These are phyloP conservation scores for Talaromyces sp. DNA, from an alignment of 2,329 filamentous ascomycete genomes.

Conservation along the genomic window DNA sequence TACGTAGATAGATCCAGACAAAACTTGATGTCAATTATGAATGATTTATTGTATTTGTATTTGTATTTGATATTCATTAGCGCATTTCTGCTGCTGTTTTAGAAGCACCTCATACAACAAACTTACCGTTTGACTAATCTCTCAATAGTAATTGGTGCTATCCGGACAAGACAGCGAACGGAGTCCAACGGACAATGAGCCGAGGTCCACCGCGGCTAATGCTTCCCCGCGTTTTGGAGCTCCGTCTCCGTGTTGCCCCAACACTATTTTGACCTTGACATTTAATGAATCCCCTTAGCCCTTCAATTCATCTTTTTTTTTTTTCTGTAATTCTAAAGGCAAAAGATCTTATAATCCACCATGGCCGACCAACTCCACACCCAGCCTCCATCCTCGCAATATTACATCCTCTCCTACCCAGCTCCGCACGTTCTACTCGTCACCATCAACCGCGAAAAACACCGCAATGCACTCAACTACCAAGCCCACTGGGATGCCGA, in stretches of 20 bases:
- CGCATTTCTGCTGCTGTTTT: neutral
- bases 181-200: neutral
- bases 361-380: neutral
- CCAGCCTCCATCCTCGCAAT: slow-evolving; percentile 23
- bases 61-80: neutral
- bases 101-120: neutral
- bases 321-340: too few relatives aligned
- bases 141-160: neutral
- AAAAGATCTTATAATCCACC: neutral
- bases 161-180: neutral
- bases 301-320: neutral
- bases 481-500: slow-evolving; percentile 39
- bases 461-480: slow-evolving; percentile 43
- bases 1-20: neutral
- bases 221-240: neutral
- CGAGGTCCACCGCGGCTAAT: neutral
- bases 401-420: slow-evolving; percentile 38
- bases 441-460: slow-evolving; percentile 39
- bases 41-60: neutral
- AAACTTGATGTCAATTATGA: neutral
- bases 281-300: neutral
- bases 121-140: neutral
- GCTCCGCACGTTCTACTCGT: slow-evolving; percentile 43
- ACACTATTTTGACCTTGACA: neutral
- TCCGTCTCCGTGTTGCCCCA: neutral